Conservation (phyloP, 345 rosid genomes). For the Adansonia digitata region DNA sequence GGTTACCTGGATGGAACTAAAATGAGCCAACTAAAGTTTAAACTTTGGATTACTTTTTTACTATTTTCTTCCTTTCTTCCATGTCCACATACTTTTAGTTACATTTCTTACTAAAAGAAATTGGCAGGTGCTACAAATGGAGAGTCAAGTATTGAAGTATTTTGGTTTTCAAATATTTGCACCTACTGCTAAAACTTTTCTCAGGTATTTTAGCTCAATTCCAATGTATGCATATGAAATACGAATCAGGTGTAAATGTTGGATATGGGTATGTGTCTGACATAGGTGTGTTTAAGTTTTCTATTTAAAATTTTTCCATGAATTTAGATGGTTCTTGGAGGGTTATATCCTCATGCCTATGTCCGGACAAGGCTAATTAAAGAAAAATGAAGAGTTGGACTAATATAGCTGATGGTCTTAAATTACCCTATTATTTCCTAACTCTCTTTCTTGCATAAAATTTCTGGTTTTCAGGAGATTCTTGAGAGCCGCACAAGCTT, state of each 20-base stretch:
- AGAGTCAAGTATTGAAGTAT: conserved; percentile 51
- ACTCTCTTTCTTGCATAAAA: conserved; percentile 1
- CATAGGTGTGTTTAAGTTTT: too few species aligned
- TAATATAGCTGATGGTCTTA: too few species aligned
- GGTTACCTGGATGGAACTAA: neutral
- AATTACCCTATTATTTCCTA: neutral
- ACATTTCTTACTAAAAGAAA: neutral
- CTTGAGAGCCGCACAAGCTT: conserved; percentile 80
- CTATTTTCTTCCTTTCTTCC: neutral
- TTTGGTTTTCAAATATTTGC: conserved; percentile 61
- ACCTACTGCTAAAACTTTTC: conserved; percentile 81
- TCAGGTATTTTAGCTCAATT: conserved; percentile 45
- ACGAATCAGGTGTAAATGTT: too few species aligned
- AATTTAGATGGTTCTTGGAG: too few species aligned
- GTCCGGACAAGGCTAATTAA: too few species aligned
- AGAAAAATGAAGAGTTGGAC: too few species aligned
- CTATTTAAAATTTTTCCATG: too few species aligned
- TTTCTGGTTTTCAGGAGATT: conserved; percentile 63
- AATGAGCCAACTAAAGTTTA: neutral
- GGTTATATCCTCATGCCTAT: too few species aligned
- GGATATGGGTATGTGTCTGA: too few species aligned
- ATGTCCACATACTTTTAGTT: neutral
- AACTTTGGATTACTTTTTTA: too few species aligned
- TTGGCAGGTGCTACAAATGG: conserved; percentile 70
- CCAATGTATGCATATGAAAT: neutral